Evolutionary conservation across 2,329 filamentous ascomycete species (phyloP).

Genomic region (Colletotrichum viniferum): DNA sequence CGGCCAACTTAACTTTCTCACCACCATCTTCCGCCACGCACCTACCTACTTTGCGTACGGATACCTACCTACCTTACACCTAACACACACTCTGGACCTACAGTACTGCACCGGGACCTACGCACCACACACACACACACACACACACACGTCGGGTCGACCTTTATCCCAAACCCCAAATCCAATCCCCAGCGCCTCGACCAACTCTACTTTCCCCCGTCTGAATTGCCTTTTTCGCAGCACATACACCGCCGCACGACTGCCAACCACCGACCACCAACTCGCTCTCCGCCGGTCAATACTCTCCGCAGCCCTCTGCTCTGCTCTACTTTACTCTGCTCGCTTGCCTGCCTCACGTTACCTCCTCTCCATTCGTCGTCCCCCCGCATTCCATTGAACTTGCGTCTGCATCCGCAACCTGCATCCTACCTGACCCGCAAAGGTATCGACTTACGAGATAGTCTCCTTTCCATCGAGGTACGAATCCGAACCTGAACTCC

Average conservation of each 20-base stretch:
- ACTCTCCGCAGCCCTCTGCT: background rate
- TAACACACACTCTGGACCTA: background rate
- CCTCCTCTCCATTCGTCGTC: background rate
- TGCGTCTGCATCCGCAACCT: background rate
- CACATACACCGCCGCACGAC: background rate
- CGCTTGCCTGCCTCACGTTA: background rate
- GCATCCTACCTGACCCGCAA: background rate
- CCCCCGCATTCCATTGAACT: constrained; percentile 5
- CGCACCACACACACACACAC: background rate
- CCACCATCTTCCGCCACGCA: background rate
- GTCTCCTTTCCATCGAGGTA: constrained; percentile 6
- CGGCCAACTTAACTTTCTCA: constrained; percentile 12
- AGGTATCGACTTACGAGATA: background rate
- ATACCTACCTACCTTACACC: background rate
- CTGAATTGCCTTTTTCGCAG: background rate
- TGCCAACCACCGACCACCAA: background rate
- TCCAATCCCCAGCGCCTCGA: background rate
- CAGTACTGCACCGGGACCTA: background rate
- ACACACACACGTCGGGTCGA: background rate
- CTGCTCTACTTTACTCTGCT: background rate
- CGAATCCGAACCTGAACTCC: constrained; percentile 1
- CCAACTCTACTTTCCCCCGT: background rate
- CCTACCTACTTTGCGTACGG: background rate
- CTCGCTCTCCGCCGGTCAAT: background rate
- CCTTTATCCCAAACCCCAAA: background rate